Conservation (phyloP, 306 rosid genomes). For the Fragaria iinumae region DNA sequence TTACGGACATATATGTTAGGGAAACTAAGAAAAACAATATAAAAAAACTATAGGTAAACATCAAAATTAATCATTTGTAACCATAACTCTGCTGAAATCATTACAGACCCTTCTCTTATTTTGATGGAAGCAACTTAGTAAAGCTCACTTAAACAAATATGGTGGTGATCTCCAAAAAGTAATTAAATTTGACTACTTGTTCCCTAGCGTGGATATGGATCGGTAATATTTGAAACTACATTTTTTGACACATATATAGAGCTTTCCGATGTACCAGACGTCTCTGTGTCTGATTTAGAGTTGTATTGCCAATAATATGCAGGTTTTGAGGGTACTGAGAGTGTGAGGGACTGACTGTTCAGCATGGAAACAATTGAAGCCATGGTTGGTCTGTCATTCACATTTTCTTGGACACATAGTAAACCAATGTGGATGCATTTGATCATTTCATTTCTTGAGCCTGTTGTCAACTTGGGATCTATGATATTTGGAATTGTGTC, state of each 20-base stretch:
- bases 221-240: not conserved
- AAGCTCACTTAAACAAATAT: not conserved
- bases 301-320: not conserved
- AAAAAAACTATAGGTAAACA: too few relatives aligned
- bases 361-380: not conserved
- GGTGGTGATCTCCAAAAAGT: not conserved
- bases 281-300: not conserved
- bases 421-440: slow-evolving; percentile 21
- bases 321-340: not conserved
- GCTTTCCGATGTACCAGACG: not conserved
- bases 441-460: slow-evolving; percentile 1
- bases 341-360: not conserved
- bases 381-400: slow-evolving; percentile 3
- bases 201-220: not conserved
- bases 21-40: too few relatives aligned
- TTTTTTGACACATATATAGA: not conserved
- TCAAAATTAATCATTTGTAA: too few relatives aligned
- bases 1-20: too few relatives aligned
- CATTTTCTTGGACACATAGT: slow-evolving; percentile 10
- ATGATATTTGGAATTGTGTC: not conserved
- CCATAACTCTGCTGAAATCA: too few relatives aligned
- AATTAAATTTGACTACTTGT: not conserved
- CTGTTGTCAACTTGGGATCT: not conserved
- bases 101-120: not conserved
- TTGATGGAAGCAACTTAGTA: not conserved